Evolutionary conservation across 2,329 filamentous ascomycete genomes (phyloP).

Genomic region (Thielaviopsis euricoi): DNA sequence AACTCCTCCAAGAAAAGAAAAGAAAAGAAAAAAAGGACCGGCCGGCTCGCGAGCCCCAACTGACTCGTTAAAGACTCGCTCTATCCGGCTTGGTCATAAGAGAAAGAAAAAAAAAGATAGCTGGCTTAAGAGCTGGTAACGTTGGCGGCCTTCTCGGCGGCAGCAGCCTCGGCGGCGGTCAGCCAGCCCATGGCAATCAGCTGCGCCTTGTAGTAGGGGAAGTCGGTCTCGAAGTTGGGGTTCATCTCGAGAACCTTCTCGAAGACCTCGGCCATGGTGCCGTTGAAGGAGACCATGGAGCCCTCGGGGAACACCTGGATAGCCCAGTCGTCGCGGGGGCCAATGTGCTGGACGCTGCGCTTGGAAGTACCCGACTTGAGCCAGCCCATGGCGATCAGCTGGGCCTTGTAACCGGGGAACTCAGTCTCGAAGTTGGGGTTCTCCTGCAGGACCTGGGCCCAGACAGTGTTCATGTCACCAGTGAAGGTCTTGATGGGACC

Average conservation of each 20-base stretch:
- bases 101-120: background rate
- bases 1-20: too few species aligned
- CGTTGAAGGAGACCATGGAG: slow-evolving; percentile 11
- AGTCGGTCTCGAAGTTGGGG: slow-evolving; percentile 13
- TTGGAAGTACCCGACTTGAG: background rate
- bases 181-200: slow-evolving; percentile 8
- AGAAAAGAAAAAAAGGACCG: too few species aligned
- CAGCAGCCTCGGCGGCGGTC: background rate
- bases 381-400: slow-evolving; percentile 3
- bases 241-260: slow-evolving; percentile 12
- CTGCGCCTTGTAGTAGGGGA: slow-evolving; percentile 8
- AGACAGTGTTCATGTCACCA: slow-evolving; percentile 3
- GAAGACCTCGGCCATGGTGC: slow-evolving; percentile 13
- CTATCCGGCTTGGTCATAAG: too few species aligned
- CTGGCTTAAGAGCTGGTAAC: background rate
- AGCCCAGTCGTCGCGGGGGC: slow-evolving; percentile 10
- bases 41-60: too few species aligned
- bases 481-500: background rate
- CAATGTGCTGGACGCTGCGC: background rate
- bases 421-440: slow-evolving; percentile 9
- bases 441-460: background rate
- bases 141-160: background rate
- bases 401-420: slow-evolving; percentile 8
- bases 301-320: slow-evolving; percentile 12
- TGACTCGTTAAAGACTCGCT: too few species aligned